Percentiles rank a stretch among this genome's conserved stretches.
These are phyloP conservation scores for Torulaspora delbrueckii DNA, from an alignment of 805 yeast species.

Conservation along the genomic window DNA sequence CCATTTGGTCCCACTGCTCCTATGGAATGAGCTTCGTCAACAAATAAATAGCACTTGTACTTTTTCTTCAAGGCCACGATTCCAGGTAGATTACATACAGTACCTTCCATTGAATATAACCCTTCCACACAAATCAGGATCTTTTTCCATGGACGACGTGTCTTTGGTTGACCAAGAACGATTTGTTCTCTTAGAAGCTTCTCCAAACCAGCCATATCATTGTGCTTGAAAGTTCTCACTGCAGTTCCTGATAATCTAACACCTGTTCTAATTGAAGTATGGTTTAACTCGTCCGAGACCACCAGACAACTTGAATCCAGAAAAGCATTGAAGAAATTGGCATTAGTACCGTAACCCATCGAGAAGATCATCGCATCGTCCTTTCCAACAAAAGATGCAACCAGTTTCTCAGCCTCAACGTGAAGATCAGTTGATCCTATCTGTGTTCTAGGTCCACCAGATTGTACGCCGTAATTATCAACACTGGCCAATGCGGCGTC, in stretches of 20 bases:
- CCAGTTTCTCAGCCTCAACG: constrained; percentile 61
- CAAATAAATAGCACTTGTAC: constrained; percentile 83
- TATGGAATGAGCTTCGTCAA: constrained; percentile 97
- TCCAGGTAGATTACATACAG: constrained; percentile 74
- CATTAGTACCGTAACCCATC: constrained; percentile 96
- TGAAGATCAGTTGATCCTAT: constrained; percentile 78
- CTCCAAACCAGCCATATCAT: constrained; percentile 79
- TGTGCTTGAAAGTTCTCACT: constrained; percentile 87
- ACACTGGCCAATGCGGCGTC: constrained; percentile 63
- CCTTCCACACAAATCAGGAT: constrained; percentile 87
- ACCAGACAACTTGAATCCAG: constrained; percentile 86
- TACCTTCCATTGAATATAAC: constrained; percentile 88
- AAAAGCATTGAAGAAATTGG: constrained; percentile 74
- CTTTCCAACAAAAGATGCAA: constrained; percentile 86
- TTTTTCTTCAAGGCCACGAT: constrained; percentile 69
- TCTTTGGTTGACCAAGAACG: constrained; percentile 89
- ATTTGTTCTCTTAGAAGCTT: constrained; percentile 74
- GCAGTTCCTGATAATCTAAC: constrained; percentile 89
- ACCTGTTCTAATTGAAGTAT: constrained; percentile 93
- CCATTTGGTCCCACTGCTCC: constrained; percentile 98
- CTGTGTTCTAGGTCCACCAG: constrained; percentile 69
- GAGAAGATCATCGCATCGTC: constrained; percentile 82
- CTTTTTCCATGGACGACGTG: constrained; percentile 95
- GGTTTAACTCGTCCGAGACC: constrained; percentile 90
- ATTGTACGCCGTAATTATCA: constrained; percentile 67